Base-by-base conservation (phyloP, 2,329 filamentous ascomycete genomes). In the Colletotrichum lini region DNA sequence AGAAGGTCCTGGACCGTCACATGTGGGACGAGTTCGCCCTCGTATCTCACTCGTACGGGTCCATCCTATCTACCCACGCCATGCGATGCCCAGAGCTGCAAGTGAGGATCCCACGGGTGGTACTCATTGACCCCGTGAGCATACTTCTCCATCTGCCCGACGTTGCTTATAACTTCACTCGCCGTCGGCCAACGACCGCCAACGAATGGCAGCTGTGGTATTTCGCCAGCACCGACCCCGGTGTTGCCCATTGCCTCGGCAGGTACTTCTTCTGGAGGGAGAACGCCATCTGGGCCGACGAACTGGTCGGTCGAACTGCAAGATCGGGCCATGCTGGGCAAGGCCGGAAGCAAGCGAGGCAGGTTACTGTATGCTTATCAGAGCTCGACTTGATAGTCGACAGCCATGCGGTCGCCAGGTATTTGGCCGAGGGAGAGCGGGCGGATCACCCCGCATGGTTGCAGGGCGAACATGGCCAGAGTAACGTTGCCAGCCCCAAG, bases 131-230 rank as follows among this genome's bases (percentile, higher is more conserved):
- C 76, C 92, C 92, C 0, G 90, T 94, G 12, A 89, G 87, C 30
- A 86, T 94, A 65, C 80, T 93, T 66, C 84, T 94, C 44, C 92
- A 94, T 77, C 84, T 92, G 45, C 92, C 92, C 1, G 86, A 92
- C 72, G 90, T 94, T 42, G 90, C 91, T 13, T 93, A 90, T 83
- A 94, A 94, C 80, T 94, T 94, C 77, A 91, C 88, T 13, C 82
- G 86, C 72, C 81, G 88, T 38, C 77, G 73, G 64, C 88, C 89
- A 4, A 81, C 74, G 77, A 81, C 67, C 67, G 91, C 92, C n/a
- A 93, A 92, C 73, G 91, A 94, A 79, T 91, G 89, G 83, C 88
- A 92, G 77, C 82, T 94, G 16, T 92, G 89, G 84, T 94, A 92
- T 75, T 93, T 93, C 77, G 92, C 90, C 7, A 89, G 87, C 54